These are phyloP conservation scores for Mycena citricolor DNA, from an alignment of 1,284 basidiomycete genomes.

Conservation along the genomic window DNA sequence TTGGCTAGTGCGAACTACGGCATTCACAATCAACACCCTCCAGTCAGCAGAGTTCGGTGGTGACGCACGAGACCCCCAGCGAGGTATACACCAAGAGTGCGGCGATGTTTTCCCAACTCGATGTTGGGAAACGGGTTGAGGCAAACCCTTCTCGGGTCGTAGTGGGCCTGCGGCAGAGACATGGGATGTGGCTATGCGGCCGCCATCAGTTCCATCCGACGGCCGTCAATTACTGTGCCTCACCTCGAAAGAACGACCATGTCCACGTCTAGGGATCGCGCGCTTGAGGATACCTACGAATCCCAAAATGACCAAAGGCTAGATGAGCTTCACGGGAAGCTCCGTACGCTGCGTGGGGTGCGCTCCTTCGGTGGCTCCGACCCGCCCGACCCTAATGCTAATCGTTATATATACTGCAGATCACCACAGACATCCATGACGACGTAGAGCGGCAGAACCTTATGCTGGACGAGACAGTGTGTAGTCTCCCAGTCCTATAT, in stretches of 20 bases:
- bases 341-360: conserved; percentile 74
- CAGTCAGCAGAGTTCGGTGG: conserved; percentile 1
- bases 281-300: conserved; percentile 80
- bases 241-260: no score
- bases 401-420: conserved; percentile 40
- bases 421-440: conserved; percentile 78
- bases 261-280: no score
- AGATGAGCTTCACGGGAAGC: conserved; percentile 79
- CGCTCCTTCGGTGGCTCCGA: conserved; percentile 27
- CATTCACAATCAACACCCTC: conserved; percentile 11
- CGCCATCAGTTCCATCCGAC: no score
- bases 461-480: conserved; percentile 72
- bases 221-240: no score
- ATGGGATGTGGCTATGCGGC: no score
- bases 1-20: conserved; percentile 86
- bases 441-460: conserved; percentile 81
- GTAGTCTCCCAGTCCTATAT: conserved; percentile 29
- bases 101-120: conserved; percentile 64
- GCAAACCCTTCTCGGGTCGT: conserved; percentile 86
- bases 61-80: conserved; percentile 84
- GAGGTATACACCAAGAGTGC: conserved; percentile 87
- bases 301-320: conserved; percentile 77
- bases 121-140: conserved; percentile 71
- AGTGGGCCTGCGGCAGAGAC: conserved; percentile 71
- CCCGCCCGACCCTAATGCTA: conserved; percentile 1